Conservation (phyloP, 2,329 filamentous ascomycete genomes). For the Ramichloridium luteum region DNA sequence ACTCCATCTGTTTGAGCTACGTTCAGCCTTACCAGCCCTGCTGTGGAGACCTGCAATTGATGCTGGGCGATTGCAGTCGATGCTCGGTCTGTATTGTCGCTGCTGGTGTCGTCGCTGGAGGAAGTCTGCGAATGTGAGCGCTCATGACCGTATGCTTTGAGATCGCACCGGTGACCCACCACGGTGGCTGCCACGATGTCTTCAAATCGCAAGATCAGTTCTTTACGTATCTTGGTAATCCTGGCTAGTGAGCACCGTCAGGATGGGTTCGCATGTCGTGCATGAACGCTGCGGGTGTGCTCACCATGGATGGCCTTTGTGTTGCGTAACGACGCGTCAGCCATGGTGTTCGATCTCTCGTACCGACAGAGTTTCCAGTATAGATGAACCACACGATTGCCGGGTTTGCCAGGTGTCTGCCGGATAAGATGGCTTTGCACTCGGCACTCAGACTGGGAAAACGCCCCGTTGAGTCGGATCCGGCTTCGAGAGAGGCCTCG, state of each 20-base stretch:
- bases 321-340: not conserved
- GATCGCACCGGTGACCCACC: no score
- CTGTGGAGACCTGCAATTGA: conserved; percentile 47
- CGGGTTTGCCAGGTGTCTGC: no score
- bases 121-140: no score
- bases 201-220: conserved; percentile 1
- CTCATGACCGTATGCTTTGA: no score
- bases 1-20: no score
- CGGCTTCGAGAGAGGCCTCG: no score
- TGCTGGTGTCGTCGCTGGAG: no score
- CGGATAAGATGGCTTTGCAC: conserved; percentile 33
- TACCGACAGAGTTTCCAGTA: no score
- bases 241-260: not conserved
- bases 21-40: conserved; percentile 39
- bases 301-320: not conserved
- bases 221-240: not conserved
- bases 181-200: not conserved
- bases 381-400: no score
- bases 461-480: no score
- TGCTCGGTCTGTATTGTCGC: conserved; percentile 41
- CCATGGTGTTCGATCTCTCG: not conserved
- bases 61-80: conserved; percentile 46
- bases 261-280: not conserved
- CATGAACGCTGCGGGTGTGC: no score
- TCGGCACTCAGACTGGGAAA: no score